Conservation (phyloP, 2,329 filamentous ascomycete species). For the Monilinia laxa region DNA sequence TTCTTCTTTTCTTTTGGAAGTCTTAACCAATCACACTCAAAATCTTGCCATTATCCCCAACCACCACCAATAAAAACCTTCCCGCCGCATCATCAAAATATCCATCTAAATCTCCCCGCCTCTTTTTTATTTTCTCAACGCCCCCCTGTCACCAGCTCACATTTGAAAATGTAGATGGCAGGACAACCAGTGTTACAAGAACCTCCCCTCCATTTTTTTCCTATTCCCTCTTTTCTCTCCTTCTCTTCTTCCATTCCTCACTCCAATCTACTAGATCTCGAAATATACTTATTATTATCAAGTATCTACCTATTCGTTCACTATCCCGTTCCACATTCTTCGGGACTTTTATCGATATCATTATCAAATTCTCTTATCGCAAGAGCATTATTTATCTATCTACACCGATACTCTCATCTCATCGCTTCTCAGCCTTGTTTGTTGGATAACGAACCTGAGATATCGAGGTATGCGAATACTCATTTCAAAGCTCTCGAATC, state of each 20-base stretch:
- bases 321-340: background rate
- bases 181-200: constrained; percentile 27
- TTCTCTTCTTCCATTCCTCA: constrained; percentile 15
- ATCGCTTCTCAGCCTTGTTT: background rate
- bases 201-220: background rate
- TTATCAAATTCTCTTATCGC: constrained; percentile 2
- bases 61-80: too few relatives aligned
- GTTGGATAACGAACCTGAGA: background rate
- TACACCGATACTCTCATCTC: constrained; percentile 9
- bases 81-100: background rate
- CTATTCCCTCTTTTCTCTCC: background rate
- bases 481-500: background rate
- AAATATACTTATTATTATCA: background rate
- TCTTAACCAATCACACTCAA: background rate
- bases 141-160: constrained; percentile 10
- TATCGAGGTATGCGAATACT: background rate
- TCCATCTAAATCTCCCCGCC: constrained; percentile 10
- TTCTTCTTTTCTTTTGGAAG: too few relatives aligned
- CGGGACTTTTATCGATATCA: background rate
- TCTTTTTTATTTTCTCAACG: constrained; percentile 7
- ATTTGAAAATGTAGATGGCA: constrained; percentile 27
- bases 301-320: background rate
- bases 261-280: background rate
- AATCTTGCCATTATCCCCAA: background rate
- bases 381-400: background rate